Conservation (phyloP, 1,284 basidiomycete species). For the Cryptococcus sp. region DNA sequence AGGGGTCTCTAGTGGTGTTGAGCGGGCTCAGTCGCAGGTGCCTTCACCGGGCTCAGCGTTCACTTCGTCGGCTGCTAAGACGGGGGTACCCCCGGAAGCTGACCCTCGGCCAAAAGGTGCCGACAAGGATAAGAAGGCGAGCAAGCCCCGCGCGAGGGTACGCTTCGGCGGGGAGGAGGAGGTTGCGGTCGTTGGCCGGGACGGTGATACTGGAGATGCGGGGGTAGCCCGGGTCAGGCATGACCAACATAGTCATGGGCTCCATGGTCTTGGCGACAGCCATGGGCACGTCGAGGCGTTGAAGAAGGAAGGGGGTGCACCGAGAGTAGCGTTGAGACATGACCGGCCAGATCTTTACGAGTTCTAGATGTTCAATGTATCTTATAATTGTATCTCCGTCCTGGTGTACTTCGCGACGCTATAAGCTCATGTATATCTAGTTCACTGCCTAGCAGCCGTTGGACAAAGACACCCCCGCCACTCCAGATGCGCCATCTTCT, state of each 20-base stretch:
- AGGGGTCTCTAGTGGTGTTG: neutral
- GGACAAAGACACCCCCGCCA: too few species aligned
- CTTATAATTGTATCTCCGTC: neutral
- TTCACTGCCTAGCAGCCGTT: too few species aligned
- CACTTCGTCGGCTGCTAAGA: neutral
- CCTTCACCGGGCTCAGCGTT: neutral
- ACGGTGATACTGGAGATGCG: neutral
- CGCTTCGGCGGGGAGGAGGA: slow-evolving; percentile 42
- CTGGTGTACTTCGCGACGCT: neutral
- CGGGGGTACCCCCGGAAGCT: neutral
- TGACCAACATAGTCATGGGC: slow-evolving; percentile 14
- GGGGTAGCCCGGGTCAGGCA: slow-evolving; percentile 2
- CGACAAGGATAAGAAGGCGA: slow-evolving; percentile 22
- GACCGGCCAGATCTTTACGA: slow-evolving; percentile 53
- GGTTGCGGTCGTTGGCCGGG: slow-evolving; percentile 7
- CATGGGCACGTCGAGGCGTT: slow-evolving; percentile 9
- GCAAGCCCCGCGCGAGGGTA: slow-evolving; percentile 35
- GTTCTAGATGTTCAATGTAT: slow-evolving; percentile 35
- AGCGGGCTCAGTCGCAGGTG: neutral
- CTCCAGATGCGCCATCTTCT: neutral
- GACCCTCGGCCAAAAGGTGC: slow-evolving; percentile 15
- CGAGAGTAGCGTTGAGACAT: slow-evolving; percentile 37
- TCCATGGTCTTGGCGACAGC: slow-evolving; percentile 17
- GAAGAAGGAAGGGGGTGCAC: neutral
- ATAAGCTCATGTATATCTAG: too few species aligned